phyloP scores from a whole-genome alignment of 371 early-diverging fungal species.

The Apophysomyces variabilis region DNA sequence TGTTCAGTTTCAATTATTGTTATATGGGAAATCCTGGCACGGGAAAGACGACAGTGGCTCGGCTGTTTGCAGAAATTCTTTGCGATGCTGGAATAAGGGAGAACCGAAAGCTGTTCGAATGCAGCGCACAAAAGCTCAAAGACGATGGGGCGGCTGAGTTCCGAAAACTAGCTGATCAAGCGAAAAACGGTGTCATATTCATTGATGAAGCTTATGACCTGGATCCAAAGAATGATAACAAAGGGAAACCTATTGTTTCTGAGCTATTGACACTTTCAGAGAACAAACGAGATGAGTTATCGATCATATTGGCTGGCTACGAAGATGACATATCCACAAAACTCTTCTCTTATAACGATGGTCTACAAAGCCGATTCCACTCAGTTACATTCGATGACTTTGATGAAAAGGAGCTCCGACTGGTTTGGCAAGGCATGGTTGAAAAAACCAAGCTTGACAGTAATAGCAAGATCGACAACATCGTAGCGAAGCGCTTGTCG shows the following conservation, averaged over 20 bases:
- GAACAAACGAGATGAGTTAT: not conserved
- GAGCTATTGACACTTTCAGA: not conserved
- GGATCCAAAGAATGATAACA: not conserved
- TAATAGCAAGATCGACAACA: not conserved
- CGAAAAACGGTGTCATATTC: not conserved
- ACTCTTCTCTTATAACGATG: not conserved
- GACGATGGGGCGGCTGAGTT: not conserved
- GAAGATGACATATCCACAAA: not conserved
- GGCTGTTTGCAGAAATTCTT: not conserved
- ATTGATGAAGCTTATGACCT: constrained; percentile 3
- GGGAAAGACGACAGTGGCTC: not conserved
- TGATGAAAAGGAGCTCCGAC: not conserved
- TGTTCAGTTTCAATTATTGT: not conserved
- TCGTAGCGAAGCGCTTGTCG: not conserved
- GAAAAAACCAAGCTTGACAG: not conserved
- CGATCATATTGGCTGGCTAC: not conserved
- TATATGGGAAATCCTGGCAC: constrained; percentile 6
- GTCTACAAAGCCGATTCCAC: not conserved
- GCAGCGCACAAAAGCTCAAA: not conserved
- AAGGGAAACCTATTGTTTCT: constrained; percentile 1
- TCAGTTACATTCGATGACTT: not conserved
- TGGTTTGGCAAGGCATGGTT: not conserved
- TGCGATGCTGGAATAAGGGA: not conserved
- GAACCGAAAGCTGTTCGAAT: not conserved
- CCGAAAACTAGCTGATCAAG: not conserved